A percentile compares a stretch with the other conserved stretches of the same genome.
These are phyloP conservation scores for barley (Hordeum vulgare) DNA, from an alignment of 176 grass and related monocot species.

Conservation along the genomic window MorexV3_pseudomolecules_assembly NC_058518.1:307380993-307381492, in stretches of 20 bases:
- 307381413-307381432: neutral
- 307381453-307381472: neutral
- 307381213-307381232: neutral
- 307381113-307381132: neutral
- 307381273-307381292: neutral
- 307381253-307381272: neutral
- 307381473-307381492: neutral
- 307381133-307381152: neutral
- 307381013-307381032: neutral
- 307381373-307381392: neutral
- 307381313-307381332: neutral
- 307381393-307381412: neutral
- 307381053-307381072: neutral
- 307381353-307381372: neutral
- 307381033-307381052: neutral
- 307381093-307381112: neutral
- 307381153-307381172: neutral
- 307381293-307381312: constrained; percentile 5
- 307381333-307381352: neutral
- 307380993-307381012: neutral
- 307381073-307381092: neutral
- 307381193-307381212: neutral
- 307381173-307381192: neutral
- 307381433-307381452: neutral
- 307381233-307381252: neutral